Conservation (phyloP, 352 stramenopile species). For the Globisporangium cylindrosporum region DNA sequence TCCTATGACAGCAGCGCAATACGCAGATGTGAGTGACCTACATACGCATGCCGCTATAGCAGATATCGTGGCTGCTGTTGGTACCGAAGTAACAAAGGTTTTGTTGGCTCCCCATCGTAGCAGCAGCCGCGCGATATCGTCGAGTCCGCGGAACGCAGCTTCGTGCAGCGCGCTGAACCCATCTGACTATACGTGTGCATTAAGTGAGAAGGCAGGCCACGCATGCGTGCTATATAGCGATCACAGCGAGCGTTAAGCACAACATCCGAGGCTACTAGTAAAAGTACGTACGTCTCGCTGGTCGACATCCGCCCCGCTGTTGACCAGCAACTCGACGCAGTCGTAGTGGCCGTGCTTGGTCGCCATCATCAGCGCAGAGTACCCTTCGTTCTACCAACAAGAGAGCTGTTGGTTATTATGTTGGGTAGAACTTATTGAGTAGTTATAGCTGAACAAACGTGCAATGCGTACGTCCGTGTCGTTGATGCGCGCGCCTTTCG, state of each 20-base stretch:
- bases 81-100: slow-evolving; percentile 46
- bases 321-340: slow-evolving; percentile 52
- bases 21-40: not conserved
- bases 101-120: slow-evolving; percentile 57
- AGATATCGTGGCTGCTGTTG: not conserved
- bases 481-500: slow-evolving; percentile 47
- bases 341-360: slow-evolving; percentile 53
- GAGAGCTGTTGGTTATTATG: not conserved
- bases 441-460: not conserved
- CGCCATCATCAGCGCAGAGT: slow-evolving; percentile 52
- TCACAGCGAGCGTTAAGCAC: too few relatives aligned
- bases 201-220: too few relatives aligned
- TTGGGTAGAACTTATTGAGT: too few relatives aligned
- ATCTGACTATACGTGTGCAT: slow-evolving; percentile 35
- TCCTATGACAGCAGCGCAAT: slow-evolving; percentile 27
- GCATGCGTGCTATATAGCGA: too few relatives aligned
- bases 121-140: slow-evolving; percentile 59
- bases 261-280: too few relatives aligned
- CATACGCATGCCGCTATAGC: too few relatives aligned
- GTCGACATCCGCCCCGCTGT: slow-evolving; percentile 51
- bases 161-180: slow-evolving; percentile 71
- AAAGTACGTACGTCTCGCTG: slow-evolving; percentile 45
- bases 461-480: slow-evolving; percentile 39
- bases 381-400: slow-evolving; percentile 47
- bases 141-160: slow-evolving; percentile 54